Percentiles rank a stretch among this genome's conserved stretches.
phyloP scores from a whole-genome alignment of 306 rosid species.

The Acacia confusa region DNA sequence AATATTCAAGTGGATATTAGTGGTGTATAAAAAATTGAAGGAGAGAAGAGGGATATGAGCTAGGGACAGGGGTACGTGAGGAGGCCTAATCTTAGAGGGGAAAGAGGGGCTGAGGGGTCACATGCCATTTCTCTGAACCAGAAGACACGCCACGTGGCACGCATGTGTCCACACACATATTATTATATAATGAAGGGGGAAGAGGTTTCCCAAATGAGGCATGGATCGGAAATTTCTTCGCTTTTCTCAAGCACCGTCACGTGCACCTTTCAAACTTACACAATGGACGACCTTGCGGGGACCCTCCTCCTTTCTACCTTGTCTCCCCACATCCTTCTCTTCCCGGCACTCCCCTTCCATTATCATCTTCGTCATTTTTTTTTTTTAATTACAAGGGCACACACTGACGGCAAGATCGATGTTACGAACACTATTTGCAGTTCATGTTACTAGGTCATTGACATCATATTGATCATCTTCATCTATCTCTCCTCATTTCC shows the following conservation, averaged over 20 bases:
- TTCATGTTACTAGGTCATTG: neutral
- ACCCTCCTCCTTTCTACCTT: slow-evolving; percentile 33
- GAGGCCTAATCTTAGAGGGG: slow-evolving; percentile 13
- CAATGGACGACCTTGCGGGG: slow-evolving; percentile 32
- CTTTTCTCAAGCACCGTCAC: slow-evolving; percentile 62
- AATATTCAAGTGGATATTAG: slow-evolving; percentile 22
- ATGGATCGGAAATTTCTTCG: slow-evolving; percentile 49
- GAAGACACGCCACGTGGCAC: slow-evolving; percentile 77
- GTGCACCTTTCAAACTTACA: slow-evolving; percentile 42
- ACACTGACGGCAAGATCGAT: too few species aligned
- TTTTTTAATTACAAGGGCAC: too few species aligned
- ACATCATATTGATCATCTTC: neutral
- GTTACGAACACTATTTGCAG: too few species aligned
- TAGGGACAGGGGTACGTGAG: slow-evolving; percentile 65
- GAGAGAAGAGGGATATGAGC: neutral
- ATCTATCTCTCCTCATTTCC: neutral
- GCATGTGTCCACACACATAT: slow-evolving; percentile 32
- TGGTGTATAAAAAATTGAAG: neutral
- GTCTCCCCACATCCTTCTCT: neutral
- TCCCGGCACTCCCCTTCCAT: slow-evolving; percentile 23
- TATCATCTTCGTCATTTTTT: neutral
- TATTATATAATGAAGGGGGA: slow-evolving; percentile 25
- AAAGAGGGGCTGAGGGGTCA: slow-evolving; percentile 45
- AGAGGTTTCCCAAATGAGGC: slow-evolving; percentile 39
- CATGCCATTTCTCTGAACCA: slow-evolving; percentile 64